Evolutionary conservation across 2,329 filamentous ascomycete genomes (phyloP).

Genomic region (Diaporthe ilicicola): DNA sequence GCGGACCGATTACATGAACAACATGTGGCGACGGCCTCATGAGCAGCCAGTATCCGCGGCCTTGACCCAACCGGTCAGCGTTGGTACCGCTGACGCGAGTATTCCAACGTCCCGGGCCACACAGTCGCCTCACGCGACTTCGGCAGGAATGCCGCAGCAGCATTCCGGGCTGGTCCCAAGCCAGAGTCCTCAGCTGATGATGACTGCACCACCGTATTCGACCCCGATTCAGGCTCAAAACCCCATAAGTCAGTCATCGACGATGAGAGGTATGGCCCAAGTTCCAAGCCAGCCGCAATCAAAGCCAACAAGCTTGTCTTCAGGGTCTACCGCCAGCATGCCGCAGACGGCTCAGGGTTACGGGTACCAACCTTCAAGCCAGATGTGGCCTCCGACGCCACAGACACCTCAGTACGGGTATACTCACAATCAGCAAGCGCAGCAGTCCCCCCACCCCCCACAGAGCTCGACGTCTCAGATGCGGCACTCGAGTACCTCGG

Average conservation of each 20-base stretch:
- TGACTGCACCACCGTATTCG: slow-evolving; percentile 72
- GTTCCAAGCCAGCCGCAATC: slow-evolving; percentile 69
- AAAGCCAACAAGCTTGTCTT: slow-evolving; percentile 68
- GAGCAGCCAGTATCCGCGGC: slow-evolving; percentile 70
- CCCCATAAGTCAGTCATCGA: slow-evolving; percentile 74
- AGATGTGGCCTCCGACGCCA: slow-evolving; percentile 74
- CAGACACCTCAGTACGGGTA: slow-evolving; percentile 68
- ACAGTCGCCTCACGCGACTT: slow-evolving; percentile 66
- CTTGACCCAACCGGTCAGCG: slow-evolving; percentile 49
- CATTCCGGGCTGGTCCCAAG: slow-evolving; percentile 63
- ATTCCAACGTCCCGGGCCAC: slow-evolving; percentile 61
- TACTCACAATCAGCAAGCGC: slow-evolving; percentile 61
- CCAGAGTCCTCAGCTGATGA: slow-evolving; percentile 73
- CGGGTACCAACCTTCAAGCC: slow-evolving; percentile 67
- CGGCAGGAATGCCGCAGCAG: slow-evolving; percentile 60
- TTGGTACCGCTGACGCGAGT: slow-evolving; percentile 52
- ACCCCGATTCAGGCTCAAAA: slow-evolving; percentile 77
- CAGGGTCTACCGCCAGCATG: slow-evolving; percentile 62
- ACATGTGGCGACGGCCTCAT: slow-evolving; percentile 83
- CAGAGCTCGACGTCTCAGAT: slow-evolving; percentile 68
- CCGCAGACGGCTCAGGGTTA: slow-evolving; percentile 64
- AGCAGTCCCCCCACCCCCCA: slow-evolving; percentile 59
- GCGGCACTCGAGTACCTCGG: slow-evolving; percentile 62
- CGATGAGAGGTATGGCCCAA: slow-evolving; percentile 74
- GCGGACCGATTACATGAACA: slow-evolving; percentile 81